Evolutionary conservation across 257 asterid species (phyloP).

Genomic region (Solanum okadae): DNA sequence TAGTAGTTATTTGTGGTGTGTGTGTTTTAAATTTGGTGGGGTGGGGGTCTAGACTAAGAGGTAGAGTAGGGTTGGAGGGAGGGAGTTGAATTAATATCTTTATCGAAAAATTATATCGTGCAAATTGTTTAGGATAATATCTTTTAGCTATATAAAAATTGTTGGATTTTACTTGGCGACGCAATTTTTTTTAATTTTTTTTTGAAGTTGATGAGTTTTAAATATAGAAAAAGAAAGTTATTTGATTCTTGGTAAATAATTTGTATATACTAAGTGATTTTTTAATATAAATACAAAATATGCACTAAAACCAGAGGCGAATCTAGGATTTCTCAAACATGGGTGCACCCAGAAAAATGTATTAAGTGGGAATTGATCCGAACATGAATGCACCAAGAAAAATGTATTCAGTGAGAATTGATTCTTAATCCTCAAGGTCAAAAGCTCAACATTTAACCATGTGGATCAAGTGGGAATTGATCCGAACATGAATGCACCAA

Average conservation of each 20-base stretch:
- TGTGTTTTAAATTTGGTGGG: background rate
- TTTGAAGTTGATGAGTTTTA: background rate
- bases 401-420: no score
- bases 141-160: background rate
- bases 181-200: no score
- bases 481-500: no score
- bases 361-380: no score
- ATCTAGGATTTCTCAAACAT: no score
- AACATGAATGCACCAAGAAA: no score
- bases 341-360: no score
- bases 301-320: background rate
- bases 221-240: background rate
- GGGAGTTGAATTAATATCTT: background rate
- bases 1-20: no score
- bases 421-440: no score
- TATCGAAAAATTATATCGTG: background rate
- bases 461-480: no score
- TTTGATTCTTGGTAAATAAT: background rate
- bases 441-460: no score
- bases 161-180: background rate
- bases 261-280: background rate
- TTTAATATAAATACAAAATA: background rate
- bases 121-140: background rate
- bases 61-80: background rate
- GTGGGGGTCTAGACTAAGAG: background rate